These are phyloP conservation scores for Pythium dissotocum DNA, from an alignment of 352 stramenopile species.

Conservation along the genomic window DNA sequence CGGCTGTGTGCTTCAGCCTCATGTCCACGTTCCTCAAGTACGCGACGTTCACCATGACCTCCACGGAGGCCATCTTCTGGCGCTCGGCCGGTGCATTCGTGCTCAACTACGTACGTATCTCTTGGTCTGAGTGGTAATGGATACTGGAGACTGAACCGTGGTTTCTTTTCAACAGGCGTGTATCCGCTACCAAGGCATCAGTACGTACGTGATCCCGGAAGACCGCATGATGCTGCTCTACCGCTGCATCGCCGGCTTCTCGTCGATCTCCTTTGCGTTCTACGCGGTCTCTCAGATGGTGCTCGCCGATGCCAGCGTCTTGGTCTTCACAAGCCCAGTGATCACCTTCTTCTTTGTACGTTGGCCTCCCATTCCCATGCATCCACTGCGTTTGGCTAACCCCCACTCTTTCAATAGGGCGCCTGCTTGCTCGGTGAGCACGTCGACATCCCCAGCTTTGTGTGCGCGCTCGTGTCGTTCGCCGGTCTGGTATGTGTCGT, in stretches of 20 bases:
- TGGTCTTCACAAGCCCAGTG: conserved; percentile 76
- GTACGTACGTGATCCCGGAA: conserved; percentile 45
- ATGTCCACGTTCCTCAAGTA: conserved; percentile 86
- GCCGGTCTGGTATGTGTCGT: conserved; percentile 44
- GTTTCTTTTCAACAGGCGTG: conserved; percentile 14
- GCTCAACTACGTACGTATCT: conserved; percentile 61
- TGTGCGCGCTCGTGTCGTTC: conserved; percentile 37
- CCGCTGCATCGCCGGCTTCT: conserved; percentile 65
- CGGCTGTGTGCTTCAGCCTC: conserved; percentile 79
- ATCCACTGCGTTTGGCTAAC: background rate
- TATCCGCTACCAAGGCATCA: conserved; percentile 49
- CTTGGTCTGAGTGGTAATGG: background rate
- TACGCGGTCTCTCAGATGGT: conserved; percentile 81
- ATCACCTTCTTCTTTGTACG: conserved; percentile 73
- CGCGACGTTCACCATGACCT: conserved; percentile 73
- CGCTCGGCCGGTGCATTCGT: conserved; percentile 51
- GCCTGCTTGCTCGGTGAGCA: conserved; percentile 32
- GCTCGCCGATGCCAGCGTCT: conserved; percentile 65
- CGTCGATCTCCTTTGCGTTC: conserved; percentile 75
- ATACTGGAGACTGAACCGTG: background rate
- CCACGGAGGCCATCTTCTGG: conserved; percentile 82
- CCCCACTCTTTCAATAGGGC: conserved; percentile 22
- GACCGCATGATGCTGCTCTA: conserved; percentile 63
- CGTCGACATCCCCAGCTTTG: conserved; percentile 31
- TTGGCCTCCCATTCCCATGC: background rate